phyloP scores from a whole-genome alignment of 1,139 yeast genomes.

The Eremothecium cymbalariae region DNA sequence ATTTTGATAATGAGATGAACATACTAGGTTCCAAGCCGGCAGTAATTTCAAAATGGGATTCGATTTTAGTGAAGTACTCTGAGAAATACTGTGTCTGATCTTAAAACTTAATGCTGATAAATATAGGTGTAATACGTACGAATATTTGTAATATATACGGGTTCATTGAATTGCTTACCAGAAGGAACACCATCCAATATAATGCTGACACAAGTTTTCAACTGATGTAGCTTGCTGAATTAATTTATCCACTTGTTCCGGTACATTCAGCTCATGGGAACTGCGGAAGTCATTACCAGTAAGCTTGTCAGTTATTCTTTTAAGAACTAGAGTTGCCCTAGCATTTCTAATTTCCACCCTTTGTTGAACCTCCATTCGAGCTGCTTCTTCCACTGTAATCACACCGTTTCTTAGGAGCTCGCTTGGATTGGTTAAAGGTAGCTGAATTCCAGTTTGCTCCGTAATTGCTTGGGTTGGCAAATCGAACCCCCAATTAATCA shows the following conservation, averaged over 20 bases:
- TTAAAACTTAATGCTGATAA: no score
- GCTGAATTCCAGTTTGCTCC: constrained; percentile 61
- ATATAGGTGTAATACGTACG: no score
- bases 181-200: constrained; percentile 98
- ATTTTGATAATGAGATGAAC: constrained; percentile 21
- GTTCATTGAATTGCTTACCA: constrained; percentile 47
- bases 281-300: constrained; percentile 89
- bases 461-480: constrained; percentile 74
- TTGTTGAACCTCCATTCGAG: constrained; percentile 60
- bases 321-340: constrained; percentile 83
- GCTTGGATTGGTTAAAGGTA: constrained; percentile 56
- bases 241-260: constrained; percentile 85
- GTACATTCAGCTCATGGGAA: constrained; percentile 62
- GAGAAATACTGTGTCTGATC: constrained; percentile 8
- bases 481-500: constrained; percentile 98
- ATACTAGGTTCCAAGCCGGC: constrained; percentile 14
- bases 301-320: constrained; percentile 83
- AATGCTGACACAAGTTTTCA: constrained; percentile 92
- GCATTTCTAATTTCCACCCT: constrained; percentile 80
- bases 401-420: constrained; percentile 67
- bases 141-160: neutral
- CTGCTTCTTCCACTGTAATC: constrained; percentile 69
- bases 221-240: constrained; percentile 96
- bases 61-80: constrained; percentile 13
- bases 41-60: constrained; percentile 19